Conservation (phyloP, 805 yeast species). For the Wickerhamiella hasegawae region DNA sequence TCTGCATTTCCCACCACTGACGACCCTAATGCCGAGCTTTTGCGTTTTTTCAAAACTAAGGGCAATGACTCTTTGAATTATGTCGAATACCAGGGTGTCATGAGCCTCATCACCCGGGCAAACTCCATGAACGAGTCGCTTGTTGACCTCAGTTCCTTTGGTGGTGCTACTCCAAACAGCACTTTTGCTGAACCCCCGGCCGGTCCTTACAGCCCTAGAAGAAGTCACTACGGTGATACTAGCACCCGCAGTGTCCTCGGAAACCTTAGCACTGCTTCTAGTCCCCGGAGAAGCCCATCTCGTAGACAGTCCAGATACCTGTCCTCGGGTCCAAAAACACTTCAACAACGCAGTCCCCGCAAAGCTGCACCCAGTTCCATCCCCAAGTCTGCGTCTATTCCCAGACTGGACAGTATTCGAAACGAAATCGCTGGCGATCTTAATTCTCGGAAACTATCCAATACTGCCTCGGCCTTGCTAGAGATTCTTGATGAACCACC, state of each 20-base stretch:
- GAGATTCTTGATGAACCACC: not conserved
- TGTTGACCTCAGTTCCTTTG: conserved; percentile 9
- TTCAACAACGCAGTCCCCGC: not conserved
- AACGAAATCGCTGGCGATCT: not conserved
- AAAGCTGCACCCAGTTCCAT: not conserved
- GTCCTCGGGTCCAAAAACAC: not conserved
- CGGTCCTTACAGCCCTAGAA: not conserved
- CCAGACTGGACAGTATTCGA: not conserved
- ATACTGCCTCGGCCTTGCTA: not conserved
- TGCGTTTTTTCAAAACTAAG: conserved; percentile 49
- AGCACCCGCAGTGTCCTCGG: not conserved
- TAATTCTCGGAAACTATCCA: not conserved
- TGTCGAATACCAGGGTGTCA: conserved; percentile 62
- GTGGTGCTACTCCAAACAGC: not conserved
- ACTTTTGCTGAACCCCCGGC: not conserved
- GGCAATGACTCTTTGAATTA: conserved; percentile 56
- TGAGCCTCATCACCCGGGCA: conserved; percentile 35
- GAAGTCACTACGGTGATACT: not conserved
- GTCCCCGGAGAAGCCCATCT: not conserved
- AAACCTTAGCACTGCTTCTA: not conserved
- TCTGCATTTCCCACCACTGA: not conserved
- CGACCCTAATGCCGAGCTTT: conserved; percentile 41
- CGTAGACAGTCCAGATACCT: not conserved
- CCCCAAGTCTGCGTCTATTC: not conserved
- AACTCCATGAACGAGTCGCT: conserved; percentile 15